These are phyloP conservation scores for Dryas drummondii DNA, from an alignment of 306 rosid species.

Conservation along the genomic window DNA sequence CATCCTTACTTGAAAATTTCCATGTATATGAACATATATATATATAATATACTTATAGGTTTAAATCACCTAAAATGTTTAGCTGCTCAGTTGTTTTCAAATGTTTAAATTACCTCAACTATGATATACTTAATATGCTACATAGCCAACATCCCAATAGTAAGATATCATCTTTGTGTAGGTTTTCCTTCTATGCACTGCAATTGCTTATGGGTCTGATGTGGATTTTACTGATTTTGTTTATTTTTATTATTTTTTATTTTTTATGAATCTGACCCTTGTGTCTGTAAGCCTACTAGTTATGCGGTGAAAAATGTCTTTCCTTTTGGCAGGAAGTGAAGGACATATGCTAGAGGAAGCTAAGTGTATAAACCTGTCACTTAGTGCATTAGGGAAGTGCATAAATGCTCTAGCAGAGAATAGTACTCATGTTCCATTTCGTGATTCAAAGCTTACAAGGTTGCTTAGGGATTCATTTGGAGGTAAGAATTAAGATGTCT, in stretches of 20 bases:
- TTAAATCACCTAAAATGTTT: not conserved
- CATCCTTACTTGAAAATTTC: no score
- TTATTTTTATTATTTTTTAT: not conserved
- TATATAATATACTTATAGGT: no score
- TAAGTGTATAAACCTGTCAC: conserved; percentile 90
- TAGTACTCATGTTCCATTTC: conserved; percentile 86
- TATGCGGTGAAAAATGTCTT: conserved; percentile 24
- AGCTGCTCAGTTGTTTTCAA: not conserved
- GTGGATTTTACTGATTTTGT: conserved; percentile 5
- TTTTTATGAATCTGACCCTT: conserved; percentile 5
- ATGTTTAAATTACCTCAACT: not conserved
- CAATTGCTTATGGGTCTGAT: not conserved
- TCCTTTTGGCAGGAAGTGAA: conserved; percentile 76
- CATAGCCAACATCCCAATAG: conserved; percentile 1
- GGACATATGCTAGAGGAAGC: conserved; percentile 97
- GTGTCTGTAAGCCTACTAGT: not conserved
- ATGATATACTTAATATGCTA: not conserved
- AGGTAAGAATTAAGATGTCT: conserved; percentile 49
- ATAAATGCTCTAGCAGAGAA: conserved; percentile 96
- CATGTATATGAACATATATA: no score
- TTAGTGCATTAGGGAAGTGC: conserved; percentile 94
- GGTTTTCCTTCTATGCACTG: not conserved
- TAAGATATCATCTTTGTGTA: not conserved
- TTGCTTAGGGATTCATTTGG: conserved; percentile 97
- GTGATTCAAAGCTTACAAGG: conserved; percentile 97